Evolutionary conservation across 2,329 filamentous ascomycete genomes (phyloP), one percentile per base, ranked within the genome.

Genomic region (Pseudonectria buxi): DNA sequence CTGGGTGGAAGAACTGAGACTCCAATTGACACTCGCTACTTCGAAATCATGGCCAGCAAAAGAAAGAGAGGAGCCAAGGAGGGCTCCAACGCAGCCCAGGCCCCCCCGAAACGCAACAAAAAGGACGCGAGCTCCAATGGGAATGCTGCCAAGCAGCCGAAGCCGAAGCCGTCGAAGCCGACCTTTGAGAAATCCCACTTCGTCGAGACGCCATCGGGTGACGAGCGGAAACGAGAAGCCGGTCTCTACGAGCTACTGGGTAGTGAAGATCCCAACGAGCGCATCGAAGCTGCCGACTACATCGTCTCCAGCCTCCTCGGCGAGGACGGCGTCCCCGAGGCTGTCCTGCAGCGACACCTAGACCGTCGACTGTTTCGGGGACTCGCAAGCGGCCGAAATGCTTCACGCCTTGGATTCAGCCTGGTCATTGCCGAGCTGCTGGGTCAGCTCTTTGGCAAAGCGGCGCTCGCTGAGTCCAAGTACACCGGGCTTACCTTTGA

Each of bases 301-400:
- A 72, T 81, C 24, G 59, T 81, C 6, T 72, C 71, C 0, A 70
- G 71, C 7, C 65, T 82, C 2, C 53, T 81, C 2, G 68, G 58
- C 26, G 65, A 63, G 28, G 60, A 73, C 14, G 63, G 64, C 24
- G 71, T 71, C 4, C 44, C 67, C 3, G 75, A 81, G 53, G 49
- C 63, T 1, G 70, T 75, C 3, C 62, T 82, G 11, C 58, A 69
- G 46, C 65, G 75, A 39, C 78, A 82, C 48, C 62, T 82, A 22
- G 74, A 78, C 44, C 75, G 76, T 54, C 74, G 83, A 16, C 69
- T 98, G 26, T 86, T 95, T 58, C 79, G 86, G 36, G 92, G 92
- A 27, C 77, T 96, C 13, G 88, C 89, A 42, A 95, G 88, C 57
- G 83, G 87, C 36, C 81, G 87, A 38, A 95, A 95, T 64, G 86